Evolutionary conservation across 2,329 filamentous ascomycete species (phyloP), one percentile per base, ranked within the genome.

Genomic region (Botryotinia convoluta): DNA sequence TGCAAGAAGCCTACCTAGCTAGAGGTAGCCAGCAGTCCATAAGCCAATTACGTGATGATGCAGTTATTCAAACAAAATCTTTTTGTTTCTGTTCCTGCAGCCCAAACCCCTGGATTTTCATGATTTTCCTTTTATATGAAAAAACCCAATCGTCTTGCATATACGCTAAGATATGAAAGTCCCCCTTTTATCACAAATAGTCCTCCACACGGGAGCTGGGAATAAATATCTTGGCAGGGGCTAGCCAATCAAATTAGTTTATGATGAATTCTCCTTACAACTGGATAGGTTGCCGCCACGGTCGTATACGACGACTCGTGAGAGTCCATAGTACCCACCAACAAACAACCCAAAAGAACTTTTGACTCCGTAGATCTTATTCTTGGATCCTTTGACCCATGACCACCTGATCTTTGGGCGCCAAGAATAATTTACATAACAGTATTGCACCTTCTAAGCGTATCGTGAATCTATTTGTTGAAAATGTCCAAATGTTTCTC

Each of bases 231-330:
- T 72, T 72, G 70, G 70, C 70, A 72, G 70, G 62, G 70, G 51
- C 29, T 35, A 57, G 26, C 62, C 70, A 72, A 72, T 68, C n/a
- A 57, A 26, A 7, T 54, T 75, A 20, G 45, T 75, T n/a, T 2
- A 5, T 54, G 16, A 9, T 42, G 22, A 54, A 54, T 54, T 54
- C 35, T 54, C 16, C 26, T 54, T 39, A 9, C 32, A 37, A 67
- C 22, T 67, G 64, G 32, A 20, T 22, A 39, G 45, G 32, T 68
- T 68, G n/a, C 64, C 45, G 64, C 45, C 64, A 54, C 45, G 14
- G 32, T 39, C 45, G 45, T 26, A 67, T 67, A 39, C 45, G 32
- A 39, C 45, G 45, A n/a, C 12, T 35, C 29, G 26, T 51, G 44
- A 67, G 29, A n/a, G 35, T 51, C 44, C 44, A 48, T 35, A 48